phyloP scores from a whole-genome alignment of 2,329 filamentous ascomycete genomes.

The Delphinella strobiligena region DNA sequence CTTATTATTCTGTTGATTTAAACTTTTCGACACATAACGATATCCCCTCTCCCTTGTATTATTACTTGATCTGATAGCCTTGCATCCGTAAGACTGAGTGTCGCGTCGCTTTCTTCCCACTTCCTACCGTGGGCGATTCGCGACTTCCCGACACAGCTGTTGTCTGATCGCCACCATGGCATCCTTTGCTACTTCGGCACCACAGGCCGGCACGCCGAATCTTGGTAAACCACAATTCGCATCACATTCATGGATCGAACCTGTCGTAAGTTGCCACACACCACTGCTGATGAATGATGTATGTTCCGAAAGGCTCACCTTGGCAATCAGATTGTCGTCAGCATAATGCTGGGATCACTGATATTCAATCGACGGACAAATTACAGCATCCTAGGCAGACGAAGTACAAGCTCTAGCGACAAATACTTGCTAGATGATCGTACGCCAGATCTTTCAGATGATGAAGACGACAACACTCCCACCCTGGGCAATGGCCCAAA shows the following conservation, averaged over 20 bases:
- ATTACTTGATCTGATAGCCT: too few species aligned
- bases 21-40: too few species aligned
- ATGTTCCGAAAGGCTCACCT: slow-evolving; percentile 14
- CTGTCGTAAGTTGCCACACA: slow-evolving; percentile 13
- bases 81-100: too few species aligned
- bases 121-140: too few species aligned
- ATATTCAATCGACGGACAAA: slow-evolving; percentile 27
- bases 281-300: slow-evolving; percentile 1
- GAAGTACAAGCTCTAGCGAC: background rate
- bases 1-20: too few species aligned
- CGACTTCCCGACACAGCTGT: too few species aligned
- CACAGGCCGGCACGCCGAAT: too few species aligned
- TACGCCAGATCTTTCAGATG: slow-evolving; percentile 1
- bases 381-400: slow-evolving; percentile 17
- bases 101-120: too few species aligned
- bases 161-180: too few species aligned
- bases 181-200: too few species aligned
- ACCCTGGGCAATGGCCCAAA: slow-evolving; percentile 33
- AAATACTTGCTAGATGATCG: too few species aligned
- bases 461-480: slow-evolving; percentile 10
- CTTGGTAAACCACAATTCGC: slow-evolving; percentile 15
- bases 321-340: slow-evolving; percentile 31
- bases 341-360: slow-evolving; percentile 30
- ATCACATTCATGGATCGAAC: slow-evolving; percentile 16
- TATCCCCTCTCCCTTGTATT: too few species aligned